Base-by-base conservation (phyloP, 2,329 filamentous ascomycete genomes). In the Sclerotinia sclerotiorum region DNA sequence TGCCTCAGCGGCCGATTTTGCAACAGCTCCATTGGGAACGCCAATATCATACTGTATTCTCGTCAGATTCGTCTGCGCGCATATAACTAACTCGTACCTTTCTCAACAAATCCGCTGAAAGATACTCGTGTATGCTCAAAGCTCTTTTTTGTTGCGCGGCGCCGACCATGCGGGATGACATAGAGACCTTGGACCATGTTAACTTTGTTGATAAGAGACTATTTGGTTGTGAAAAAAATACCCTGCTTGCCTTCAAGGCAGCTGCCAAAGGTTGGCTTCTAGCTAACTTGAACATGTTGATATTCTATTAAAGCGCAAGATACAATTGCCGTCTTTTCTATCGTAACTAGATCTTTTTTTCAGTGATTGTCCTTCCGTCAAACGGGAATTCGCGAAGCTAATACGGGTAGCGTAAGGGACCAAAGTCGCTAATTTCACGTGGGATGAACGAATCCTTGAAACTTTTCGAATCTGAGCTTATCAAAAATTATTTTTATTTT, bases 81-180 rank as follows among this genome's bases (percentile, higher is more conserved):
- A 17, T 44, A 11, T 39, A 54, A 13, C 24, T 55, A 44, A 51
- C 42, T 46, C 70, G 60, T 84, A 89, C 87, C 85, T 88, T 79
- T 82, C 86, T 92, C 78, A 99, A 87, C 75, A 99, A 89, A 81
- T 94, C 92, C 77, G 93, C 93, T 77, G 95, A 97, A 78, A 94
- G 90, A 84, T 97, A 98, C 85, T 99, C 95, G 86, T 99, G 95
- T 79, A 99, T 97, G 79, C 93, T 95, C 79, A 99, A 88, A 79
- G 91, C 89, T 84, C 95, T 88, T 82, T 97, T 94, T 82, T 95
- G 90, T 78, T 84, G 87, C 75, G 82, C 86, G 77, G 86, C 81
- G 77, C 88, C 86, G 82, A 91, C 84, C 74, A 86, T 81, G 82
- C 85, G 85, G 77, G 84, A 78, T 72, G 82, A 79, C 73, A 84